Base-by-base conservation (phyloP, 2,329 filamentous ascomycete species). In the Fusarium fujikuroi region DNA sequence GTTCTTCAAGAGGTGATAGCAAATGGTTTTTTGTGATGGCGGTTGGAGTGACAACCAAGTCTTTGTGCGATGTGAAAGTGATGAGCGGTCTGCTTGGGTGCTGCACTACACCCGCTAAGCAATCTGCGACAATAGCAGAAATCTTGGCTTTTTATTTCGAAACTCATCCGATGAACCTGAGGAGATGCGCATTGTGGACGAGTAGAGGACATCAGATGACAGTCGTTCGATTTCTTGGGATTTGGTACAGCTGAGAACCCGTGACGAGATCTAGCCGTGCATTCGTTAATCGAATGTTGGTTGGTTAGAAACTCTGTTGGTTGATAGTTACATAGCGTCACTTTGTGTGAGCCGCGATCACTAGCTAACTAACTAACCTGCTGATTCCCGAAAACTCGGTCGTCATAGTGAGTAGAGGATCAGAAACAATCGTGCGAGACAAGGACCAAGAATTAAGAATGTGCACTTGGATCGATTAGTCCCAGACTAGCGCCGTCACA, bases 401-500 rank as follows among this genome's bases (percentile, higher is more conserved):
- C 52, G 37, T 43, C 28, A 40, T 52, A 66, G 61, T 43, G 32
- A 36, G 32, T 39, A 53, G 42, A 58, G 40, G 25, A 44, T n/a
- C 30, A 21, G 43, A 60, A 56, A 53, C 52, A 37, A 44, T 63
- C 56, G 47, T 60, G 46, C 53, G 52, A 54, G 50, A 54, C 50
- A 30, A 47, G 63, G 53, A 49, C 36, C 52, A 60, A 58, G 43
- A 46, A 56, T 52, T 44, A 66, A 58, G 43, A 66, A 49, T 49
- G 43, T 21, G 23, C 18, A 57, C 49, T 61, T 59, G 23, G 37
- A 58, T 63, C 68, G 40, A 46, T 60, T 71, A 63, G 67, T 47
- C 65, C 34, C 37, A 67, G 61, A 40, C 68, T 78, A 78, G 76
- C 74, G 75, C 70, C 66, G 71, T 78, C 76, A 78, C 76, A 76